These are phyloP conservation scores for Basipetospora chlamydospora DNA, from an alignment of 2,329 filamentous ascomycete genomes.

Conservation along the genomic window DNA sequence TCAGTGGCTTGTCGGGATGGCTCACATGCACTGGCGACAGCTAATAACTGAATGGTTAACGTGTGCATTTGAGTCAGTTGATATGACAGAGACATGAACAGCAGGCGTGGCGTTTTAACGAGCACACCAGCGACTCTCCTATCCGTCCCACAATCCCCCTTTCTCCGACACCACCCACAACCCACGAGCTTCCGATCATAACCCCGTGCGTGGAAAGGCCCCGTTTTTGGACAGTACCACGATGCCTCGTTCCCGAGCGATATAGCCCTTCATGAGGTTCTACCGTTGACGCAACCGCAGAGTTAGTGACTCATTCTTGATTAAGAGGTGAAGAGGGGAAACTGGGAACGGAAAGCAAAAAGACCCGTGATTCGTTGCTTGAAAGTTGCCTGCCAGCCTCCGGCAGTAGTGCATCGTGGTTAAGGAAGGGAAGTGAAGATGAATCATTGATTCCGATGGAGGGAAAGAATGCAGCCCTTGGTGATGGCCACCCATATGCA, in stretches of 20 bases:
- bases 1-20: too few species aligned
- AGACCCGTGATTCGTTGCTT: too few species aligned
- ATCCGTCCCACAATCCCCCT: too few species aligned
- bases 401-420: not conserved
- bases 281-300: conserved; percentile 24
- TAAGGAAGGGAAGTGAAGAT: not conserved
- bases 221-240: conserved; percentile 87
- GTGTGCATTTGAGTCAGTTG: too few species aligned
- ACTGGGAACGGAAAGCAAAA: not conserved
- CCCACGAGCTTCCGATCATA: too few species aligned
- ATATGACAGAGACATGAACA: too few species aligned
- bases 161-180: too few species aligned
- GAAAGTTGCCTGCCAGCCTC: not conserved
- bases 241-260: conserved; percentile 75
- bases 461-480: conserved; percentile 1
- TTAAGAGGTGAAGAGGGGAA: not conserved
- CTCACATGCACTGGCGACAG: too few species aligned
- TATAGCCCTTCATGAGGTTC: conserved; percentile 97
- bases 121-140: too few species aligned
- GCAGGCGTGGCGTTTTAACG: too few species aligned
- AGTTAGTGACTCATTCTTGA: conserved; percentile 5
- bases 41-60: too few species aligned
- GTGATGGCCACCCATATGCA: too few species aligned
- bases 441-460: not conserved
- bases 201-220: conserved; percentile 82